Evolutionary conservation across 2,329 filamentous ascomycete genomes (phyloP).

Genomic region (Alternaria novae-zelandiae): DNA sequence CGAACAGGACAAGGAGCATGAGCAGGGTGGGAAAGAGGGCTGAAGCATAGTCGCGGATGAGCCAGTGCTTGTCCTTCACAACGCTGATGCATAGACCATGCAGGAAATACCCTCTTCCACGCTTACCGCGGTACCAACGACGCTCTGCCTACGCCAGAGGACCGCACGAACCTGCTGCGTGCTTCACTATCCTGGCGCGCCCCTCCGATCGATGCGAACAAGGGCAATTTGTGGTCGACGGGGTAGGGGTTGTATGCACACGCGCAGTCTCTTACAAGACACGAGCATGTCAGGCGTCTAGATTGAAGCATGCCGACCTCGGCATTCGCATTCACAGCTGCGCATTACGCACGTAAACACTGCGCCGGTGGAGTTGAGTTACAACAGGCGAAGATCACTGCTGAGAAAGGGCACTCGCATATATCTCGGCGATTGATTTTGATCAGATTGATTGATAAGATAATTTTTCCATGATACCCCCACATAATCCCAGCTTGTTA

Average conservation of each 20-base stretch:
- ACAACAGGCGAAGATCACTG: background rate
- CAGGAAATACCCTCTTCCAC: background rate
- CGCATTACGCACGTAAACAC: background rate
- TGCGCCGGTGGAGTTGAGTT: too few relatives aligned
- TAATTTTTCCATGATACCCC: background rate
- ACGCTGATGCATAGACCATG: background rate
- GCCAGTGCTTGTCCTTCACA: background rate
- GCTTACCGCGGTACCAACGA: background rate
- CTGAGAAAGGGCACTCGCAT: background rate
- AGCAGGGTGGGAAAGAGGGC: constrained; percentile 15
- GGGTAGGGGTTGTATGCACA: background rate
- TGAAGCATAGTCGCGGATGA: constrained; percentile 1
- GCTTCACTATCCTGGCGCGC: background rate
- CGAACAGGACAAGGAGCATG: constrained; percentile 2
- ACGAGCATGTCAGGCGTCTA: background rate
- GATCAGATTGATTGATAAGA: background rate
- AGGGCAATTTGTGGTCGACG: background rate
- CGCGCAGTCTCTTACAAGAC: background rate
- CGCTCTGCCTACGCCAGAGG: background rate
- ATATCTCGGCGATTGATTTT: background rate
- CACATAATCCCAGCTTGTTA: background rate
- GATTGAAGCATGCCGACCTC: background rate
- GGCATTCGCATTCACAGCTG: background rate
- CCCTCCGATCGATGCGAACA: background rate
- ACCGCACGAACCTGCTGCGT: background rate